Evolutionary conservation across 768 basidiomycete genomes (phyloP).

Genomic region (Royoungia palumana): DNA sequence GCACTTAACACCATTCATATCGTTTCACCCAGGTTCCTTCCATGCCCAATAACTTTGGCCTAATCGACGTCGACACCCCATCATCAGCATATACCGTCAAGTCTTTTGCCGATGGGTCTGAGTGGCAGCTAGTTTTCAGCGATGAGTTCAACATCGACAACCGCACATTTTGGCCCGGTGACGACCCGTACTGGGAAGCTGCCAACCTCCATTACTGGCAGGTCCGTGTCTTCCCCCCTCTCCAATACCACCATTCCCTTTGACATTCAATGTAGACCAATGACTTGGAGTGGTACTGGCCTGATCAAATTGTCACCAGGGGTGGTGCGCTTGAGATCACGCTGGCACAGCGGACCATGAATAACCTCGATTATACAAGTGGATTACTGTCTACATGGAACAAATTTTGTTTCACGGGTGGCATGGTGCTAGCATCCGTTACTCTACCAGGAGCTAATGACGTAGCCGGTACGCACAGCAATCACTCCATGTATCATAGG

Average conservation of each 20-base stretch:
- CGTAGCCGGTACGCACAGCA: slow-evolving; percentile 38
- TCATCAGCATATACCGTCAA: slow-evolving; percentile 47
- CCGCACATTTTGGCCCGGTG: slow-evolving; percentile 72
- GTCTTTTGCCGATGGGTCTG: slow-evolving; percentile 51
- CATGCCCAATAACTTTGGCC: slow-evolving; percentile 59
- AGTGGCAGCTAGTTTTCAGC: slow-evolving; percentile 72
- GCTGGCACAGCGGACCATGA: slow-evolving; percentile 59
- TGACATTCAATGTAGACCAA: slow-evolving; percentile 43
- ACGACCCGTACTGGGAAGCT: slow-evolving; percentile 91
- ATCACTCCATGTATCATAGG: not conserved
- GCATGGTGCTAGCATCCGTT: slow-evolving; percentile 69
- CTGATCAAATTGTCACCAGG: slow-evolving; percentile 68
- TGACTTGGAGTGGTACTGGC: slow-evolving; percentile 89
- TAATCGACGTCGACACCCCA: slow-evolving; percentile 80
- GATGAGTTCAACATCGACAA: slow-evolving; percentile 85
- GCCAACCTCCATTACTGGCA: slow-evolving; percentile 79
- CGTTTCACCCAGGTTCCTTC: slow-evolving; percentile 44
- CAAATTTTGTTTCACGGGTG: slow-evolving; percentile 94
- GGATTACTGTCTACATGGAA: slow-evolving; percentile 75
- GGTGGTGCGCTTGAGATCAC: slow-evolving; percentile 76
- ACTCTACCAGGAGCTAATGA: slow-evolving; percentile 63
- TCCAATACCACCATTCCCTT: not conserved
- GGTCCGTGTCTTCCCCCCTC: slow-evolving; percentile 27
- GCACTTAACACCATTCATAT: not conserved
- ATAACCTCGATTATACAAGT: slow-evolving; percentile 70